Conservation (phyloP, 805 yeast species). For the Wickerhamiella qilinensis region DNA sequence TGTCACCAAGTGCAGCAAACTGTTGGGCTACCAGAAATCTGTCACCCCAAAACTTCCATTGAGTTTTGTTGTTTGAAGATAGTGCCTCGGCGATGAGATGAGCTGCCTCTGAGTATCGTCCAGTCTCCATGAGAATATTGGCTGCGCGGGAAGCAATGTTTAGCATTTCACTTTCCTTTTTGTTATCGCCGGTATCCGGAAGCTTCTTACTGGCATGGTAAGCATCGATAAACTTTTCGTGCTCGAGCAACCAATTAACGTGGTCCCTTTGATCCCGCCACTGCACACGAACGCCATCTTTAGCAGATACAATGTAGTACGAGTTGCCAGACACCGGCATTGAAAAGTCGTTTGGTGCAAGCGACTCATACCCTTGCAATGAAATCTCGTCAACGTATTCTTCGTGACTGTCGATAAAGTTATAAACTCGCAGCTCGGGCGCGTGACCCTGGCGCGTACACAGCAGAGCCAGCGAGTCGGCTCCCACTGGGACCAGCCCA, state of each 20-base stretch:
- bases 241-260: conserved; percentile 52
- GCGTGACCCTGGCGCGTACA: conserved; percentile 26
- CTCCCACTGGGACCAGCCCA: conserved; percentile 63
- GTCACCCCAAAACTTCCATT: conserved; percentile 54
- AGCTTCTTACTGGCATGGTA: conserved; percentile 24
- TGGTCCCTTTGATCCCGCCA: conserved; percentile 57
- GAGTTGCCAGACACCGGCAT: conserved; percentile 15
- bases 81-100: conserved; percentile 31
- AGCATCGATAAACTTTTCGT: conserved; percentile 43
- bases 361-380: conserved; percentile 34
- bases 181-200: neutral
- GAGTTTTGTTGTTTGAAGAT: conserved; percentile 15
- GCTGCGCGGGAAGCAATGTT: conserved; percentile 27
- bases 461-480: conserved; percentile 48
- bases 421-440: conserved; percentile 59
- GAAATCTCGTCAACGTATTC: conserved; percentile 66
- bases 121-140: conserved; percentile 19
- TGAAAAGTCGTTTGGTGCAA: conserved; percentile 65
- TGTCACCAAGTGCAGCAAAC: conserved; percentile 30
- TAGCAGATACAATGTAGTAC: conserved; percentile 61
- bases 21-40: conserved; percentile 35
- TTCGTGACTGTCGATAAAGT: conserved; percentile 51
- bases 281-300: conserved; percentile 63
- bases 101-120: conserved; percentile 43
- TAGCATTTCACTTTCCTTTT: neutral